These are phyloP conservation scores for Aureobasidium sp. DNA, from an alignment of 2,329 filamentous ascomycete species.

Conservation along the genomic window DNA sequence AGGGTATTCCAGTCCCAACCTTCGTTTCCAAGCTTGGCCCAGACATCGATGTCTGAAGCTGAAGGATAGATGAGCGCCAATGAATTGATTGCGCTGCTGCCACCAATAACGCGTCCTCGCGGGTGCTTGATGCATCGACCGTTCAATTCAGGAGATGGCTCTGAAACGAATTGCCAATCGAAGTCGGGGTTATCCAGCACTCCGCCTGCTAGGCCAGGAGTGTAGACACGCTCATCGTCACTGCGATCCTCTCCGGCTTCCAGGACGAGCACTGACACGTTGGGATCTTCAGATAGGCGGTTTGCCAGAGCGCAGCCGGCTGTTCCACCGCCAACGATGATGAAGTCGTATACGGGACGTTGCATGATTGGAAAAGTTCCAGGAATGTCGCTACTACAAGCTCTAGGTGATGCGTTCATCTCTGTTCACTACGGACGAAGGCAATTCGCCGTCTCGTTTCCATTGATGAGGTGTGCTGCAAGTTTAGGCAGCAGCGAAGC, in stretches of 20 bases:
- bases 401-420: too few relatives aligned
- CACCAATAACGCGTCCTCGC: constrained; percentile 34
- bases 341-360: constrained; percentile 18
- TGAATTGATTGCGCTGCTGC: constrained; percentile 33
- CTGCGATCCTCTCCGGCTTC: constrained; percentile 22
- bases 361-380: not conserved
- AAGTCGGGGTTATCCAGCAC: constrained; percentile 19
- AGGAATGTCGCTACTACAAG: too few relatives aligned
- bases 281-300: constrained; percentile 20
- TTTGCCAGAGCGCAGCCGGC: constrained; percentile 21
- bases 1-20: constrained; percentile 41
- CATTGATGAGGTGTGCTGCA: too few relatives aligned
- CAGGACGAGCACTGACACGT: constrained; percentile 20
- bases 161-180: constrained; percentile 27
- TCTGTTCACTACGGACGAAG: too few relatives aligned
- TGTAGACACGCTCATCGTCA: constrained; percentile 19
- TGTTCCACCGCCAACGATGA: constrained; percentile 24
- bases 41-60: constrained; percentile 28
- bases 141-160: constrained; percentile 4
- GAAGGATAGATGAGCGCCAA: constrained; percentile 23
- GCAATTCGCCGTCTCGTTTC: too few relatives aligned
- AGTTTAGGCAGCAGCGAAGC: too few relatives aligned
- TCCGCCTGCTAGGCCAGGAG: constrained; percentile 21
- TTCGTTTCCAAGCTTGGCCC: constrained; percentile 27
- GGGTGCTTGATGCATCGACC: constrained; percentile 21